Evolutionary conservation across 139 green algal species (phyloP).

Genomic region (Eudorina sp.): DNA sequence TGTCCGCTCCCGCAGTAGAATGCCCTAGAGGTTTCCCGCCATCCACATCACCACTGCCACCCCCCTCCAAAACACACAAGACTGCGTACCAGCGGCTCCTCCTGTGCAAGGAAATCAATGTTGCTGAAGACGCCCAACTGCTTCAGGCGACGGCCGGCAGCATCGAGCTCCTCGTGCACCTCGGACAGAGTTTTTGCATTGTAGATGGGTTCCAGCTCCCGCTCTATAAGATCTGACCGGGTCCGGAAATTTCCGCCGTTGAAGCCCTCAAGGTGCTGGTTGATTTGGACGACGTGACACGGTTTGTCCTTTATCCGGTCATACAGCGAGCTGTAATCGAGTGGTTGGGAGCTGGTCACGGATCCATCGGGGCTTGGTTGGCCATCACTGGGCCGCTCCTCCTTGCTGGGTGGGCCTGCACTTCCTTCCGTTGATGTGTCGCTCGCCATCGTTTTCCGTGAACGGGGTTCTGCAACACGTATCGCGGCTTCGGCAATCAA

Average conservation of each 20-base stretch:
- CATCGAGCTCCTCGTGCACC: constrained; percentile 72
- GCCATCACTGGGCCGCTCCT: background rate
- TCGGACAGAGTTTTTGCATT: constrained; percentile 75
- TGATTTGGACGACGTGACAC: constrained; percentile 53
- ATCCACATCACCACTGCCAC: too few relatives aligned
- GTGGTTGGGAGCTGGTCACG: background rate
- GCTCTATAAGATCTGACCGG: constrained; percentile 51
- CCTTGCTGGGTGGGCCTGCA: background rate
- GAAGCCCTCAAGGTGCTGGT: constrained; percentile 37
- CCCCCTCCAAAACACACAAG: background rate
- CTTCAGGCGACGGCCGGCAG: constrained; percentile 67
- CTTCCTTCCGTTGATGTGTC: background rate
- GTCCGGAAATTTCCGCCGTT: constrained; percentile 44
- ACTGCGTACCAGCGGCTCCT: constrained; percentile 46
- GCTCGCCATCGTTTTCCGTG: constrained; percentile 14
- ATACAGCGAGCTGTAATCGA: constrained; percentile 56
- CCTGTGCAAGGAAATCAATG: constrained; percentile 72
- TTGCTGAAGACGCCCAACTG: constrained; percentile 75
- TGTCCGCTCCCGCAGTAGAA: too few relatives aligned
- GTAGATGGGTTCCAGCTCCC: constrained; percentile 63
- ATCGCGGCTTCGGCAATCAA: too few relatives aligned
- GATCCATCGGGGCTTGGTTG: too few relatives aligned
- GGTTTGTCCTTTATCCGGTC: constrained; percentile 57
- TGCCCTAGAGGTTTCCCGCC: too few relatives aligned
- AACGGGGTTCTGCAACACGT: too few relatives aligned